Evolutionary conservation across 2,329 filamentous ascomycete species (phyloP), one percentile per base, ranked within the genome.

Genomic region (Alternaria rosae): DNA sequence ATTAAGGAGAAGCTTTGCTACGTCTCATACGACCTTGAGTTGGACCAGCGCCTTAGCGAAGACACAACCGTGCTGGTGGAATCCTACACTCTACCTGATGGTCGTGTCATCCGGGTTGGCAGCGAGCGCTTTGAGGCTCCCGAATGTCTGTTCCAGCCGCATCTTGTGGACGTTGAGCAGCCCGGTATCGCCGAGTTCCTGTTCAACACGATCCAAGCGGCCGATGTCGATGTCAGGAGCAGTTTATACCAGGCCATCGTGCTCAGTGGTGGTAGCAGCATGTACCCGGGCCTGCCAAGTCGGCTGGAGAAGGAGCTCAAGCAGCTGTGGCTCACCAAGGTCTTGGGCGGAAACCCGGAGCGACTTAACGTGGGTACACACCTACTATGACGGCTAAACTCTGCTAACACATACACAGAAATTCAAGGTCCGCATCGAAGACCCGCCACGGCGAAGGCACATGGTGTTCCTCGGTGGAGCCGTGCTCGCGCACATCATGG

Each of bases 1-100:
- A 98, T 99, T 85, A 99, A 99, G 85, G 95, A 99, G 86, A 99
- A 99, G 86, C 91, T 99, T 54, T 98, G 95, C 86, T 99, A 99
- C 80, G 94, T 99, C 59, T 97, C 94, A 12, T 99, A 98, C 85
- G 95, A 99, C 80, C 88, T 99, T 59, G 93, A 97, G 81, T 86
- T 99, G 57, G 95, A 99, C 85, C 94, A 98, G 84, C 90, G 92
- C 71, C 88, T 99, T 67, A 96, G 92, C 76, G 95, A 99, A 83
- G 95, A 99, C 75, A 99, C 95, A 15, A 99, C 95, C 1, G 93
- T 97, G 9, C 85, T 99, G 57, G 95, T 99, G 11, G 95, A 99
- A 82, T 96, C 92, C 78, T 99, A 99, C 84, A 99, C 95, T 1
- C 86, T 99, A 10, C 95, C 95, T 30, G 95, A 99, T 77, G 95